Conservation (phyloP, 495 filamentous ascomycete genomes). For the Bathelium albidoporum region DNA sequence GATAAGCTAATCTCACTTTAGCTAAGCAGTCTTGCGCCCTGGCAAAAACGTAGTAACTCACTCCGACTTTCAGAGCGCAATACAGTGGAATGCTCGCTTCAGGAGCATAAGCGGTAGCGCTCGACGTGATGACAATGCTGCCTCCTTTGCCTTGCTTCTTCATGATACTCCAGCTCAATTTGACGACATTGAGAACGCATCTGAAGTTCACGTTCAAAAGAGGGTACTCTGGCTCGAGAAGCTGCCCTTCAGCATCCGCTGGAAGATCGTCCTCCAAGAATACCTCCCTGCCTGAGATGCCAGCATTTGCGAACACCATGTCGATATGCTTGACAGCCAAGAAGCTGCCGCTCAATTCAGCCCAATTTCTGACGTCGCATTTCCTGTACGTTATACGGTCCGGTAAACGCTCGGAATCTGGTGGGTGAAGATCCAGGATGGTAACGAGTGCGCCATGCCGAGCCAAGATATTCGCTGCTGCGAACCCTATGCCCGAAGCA, state of each 20-base stretch:
- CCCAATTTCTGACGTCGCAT: background rate
- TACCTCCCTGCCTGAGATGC: conserved; percentile 16
- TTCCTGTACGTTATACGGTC: background rate
- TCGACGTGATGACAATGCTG: conserved; percentile 29
- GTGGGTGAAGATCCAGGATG: conserved; percentile 19
- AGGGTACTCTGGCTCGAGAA: background rate
- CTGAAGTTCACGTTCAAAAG: background rate
- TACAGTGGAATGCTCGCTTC: conserved; percentile 27
- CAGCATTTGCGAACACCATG: conserved; percentile 27
- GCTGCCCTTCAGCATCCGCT: background rate
- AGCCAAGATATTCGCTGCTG: conserved; percentile 19
- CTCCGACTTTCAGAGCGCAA: conserved; percentile 6
- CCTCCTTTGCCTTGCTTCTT: conserved; percentile 16
- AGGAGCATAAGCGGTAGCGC: conserved; percentile 27
- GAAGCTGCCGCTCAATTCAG: background rate
- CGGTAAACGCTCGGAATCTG: conserved; percentile 9
- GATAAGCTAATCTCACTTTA: too few species aligned
- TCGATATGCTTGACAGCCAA: conserved; percentile 17
- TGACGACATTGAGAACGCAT: conserved; percentile 20
- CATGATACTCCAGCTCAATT: conserved; percentile 23
- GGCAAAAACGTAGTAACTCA: background rate
- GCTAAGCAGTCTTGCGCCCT: too few species aligned
- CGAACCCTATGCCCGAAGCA: conserved; percentile 14
- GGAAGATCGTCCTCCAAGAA: conserved; percentile 14
- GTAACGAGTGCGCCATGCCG: conserved; percentile 17